Percentiles rank a stretch among this genome's conserved stretches.
Conservation (phyloP, 345 rosid genomes). For the Aquilaria yunnanensis region DNA sequence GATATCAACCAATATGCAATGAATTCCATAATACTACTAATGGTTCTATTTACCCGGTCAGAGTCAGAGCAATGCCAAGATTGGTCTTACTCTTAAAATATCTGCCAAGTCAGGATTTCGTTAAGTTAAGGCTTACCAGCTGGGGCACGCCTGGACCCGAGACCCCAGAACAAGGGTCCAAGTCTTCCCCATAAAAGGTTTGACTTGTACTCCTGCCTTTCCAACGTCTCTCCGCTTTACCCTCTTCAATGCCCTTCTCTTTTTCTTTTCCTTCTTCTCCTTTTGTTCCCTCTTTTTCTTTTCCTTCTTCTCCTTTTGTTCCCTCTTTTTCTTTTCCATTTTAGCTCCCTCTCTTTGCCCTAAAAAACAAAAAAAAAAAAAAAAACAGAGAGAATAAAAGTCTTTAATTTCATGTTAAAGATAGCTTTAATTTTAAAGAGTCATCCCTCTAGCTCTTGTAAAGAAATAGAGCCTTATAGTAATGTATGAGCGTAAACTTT, state of each 20-base stretch:
- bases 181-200: constrained; percentile 36
- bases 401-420: background rate
- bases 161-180: constrained; percentile 2
- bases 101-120: constrained; percentile 11
- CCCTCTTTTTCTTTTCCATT: background rate
- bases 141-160: constrained; percentile 21
- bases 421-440: no score
- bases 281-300: background rate
- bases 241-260: background rate
- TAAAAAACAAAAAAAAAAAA: background rate
- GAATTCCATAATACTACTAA: no score
- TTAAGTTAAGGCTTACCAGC: constrained; percentile 8
- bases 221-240: background rate
- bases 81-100: constrained; percentile 14
- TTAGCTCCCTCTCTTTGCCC: background rate
- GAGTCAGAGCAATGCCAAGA: no score
- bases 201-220: constrained; percentile 28
- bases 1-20: no score
- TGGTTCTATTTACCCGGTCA: no score
- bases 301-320: background rate
- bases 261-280: background rate
- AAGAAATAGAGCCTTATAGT: no score
- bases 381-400: no score
- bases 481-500: no score
- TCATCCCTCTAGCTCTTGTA: no score